Base-by-base conservation (phyloP, 805 yeast species). In the Starmerella floris region DNA sequence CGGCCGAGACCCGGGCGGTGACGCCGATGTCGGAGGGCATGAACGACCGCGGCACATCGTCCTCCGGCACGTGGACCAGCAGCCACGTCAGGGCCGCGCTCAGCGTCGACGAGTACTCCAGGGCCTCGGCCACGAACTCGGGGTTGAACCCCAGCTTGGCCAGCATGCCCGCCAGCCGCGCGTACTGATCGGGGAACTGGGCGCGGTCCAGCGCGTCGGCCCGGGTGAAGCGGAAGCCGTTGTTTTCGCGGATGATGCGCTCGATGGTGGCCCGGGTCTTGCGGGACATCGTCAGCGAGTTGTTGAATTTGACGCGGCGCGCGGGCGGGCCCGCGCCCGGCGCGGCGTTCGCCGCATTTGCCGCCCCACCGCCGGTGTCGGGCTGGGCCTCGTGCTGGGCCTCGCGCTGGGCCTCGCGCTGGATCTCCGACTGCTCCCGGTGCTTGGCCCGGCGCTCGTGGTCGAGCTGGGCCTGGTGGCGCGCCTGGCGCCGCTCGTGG, bases 1-100 rank as follows among this genome's bases (percentile, higher is more conserved):
- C 70, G 10, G 67, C 68, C 3, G 78, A 63, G 15, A 73, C 63
- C 5, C 59, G 54, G 1, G 63, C 57, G 2, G 59, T 50, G 20
- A 54, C 52, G 3, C 62, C 62, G 1, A 56, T 47, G 37, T 55
- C 48, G 13, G 59, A 50, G 15, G 61, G 61, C 37, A 55, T 40
- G 39, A 65, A 66, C 28, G 51, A 40, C 19, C 50, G 44, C 2
- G 98, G 98, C 26, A 88, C 64, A 54, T 88, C 98, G 56, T 87
- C 97, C 49, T 91, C 96, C 0, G 97, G 97, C 3, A 88, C 73
- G 55, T 88, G 91, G 51, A 87, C 77, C 10, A 88, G 62, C 17
- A 88, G 68, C 88, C 91, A 81, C 47, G 78, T 83, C 34, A 81
- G 59, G 0, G 79, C 68, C 21, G 70, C 74, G 1, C 70, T 66